Evolutionary conservation across 106 monocot genomes (phyloP).

Genomic region (Apostasia shenzhenica): DNA sequence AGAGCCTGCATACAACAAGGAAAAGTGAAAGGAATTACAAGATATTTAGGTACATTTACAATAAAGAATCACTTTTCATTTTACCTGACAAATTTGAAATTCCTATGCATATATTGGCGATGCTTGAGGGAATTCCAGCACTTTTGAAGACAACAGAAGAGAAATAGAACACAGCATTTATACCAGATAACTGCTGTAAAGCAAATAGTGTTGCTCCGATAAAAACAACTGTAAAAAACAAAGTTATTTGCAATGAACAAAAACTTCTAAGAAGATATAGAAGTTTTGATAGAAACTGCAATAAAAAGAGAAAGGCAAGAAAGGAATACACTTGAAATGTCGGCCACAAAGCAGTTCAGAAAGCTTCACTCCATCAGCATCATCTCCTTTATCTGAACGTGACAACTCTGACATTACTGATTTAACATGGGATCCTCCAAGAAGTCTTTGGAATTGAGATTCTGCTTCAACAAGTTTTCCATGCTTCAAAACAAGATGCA

Average conservation of each 20-base stretch:
- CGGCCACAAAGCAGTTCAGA: constrained; percentile 82
- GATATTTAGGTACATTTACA: neutral
- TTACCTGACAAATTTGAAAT: constrained; percentile 81
- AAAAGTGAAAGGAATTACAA: neutral
- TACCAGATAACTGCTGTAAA: constrained; percentile 98
- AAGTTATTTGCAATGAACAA: constrained; percentile 50
- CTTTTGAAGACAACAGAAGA: constrained; percentile 82
- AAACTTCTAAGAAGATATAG: neutral
- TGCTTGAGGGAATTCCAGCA: constrained; percentile 71
- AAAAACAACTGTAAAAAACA: constrained; percentile 85
- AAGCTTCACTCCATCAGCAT: constrained; percentile 55
- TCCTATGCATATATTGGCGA: constrained; percentile 83
- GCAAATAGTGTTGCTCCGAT: constrained; percentile 93
- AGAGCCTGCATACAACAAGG: constrained; percentile 40
- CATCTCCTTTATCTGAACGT: constrained; percentile 69
- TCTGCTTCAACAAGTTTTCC: constrained; percentile 88
- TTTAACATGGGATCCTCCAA: constrained; percentile 71
- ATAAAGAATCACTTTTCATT: constrained; percentile 6
- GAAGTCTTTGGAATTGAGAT: constrained; percentile 68
- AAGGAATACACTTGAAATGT: constrained; percentile 59
- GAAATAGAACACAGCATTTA: constrained; percentile 98
- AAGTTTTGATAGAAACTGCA: neutral
- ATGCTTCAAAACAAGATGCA: constrained; percentile 28
- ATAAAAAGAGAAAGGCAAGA: neutral
- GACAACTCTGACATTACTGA: constrained; percentile 73